Evolutionary conservation across 495 filamentous ascomycete genomes (phyloP).

Genomic region (Penicillium silybi): DNA sequence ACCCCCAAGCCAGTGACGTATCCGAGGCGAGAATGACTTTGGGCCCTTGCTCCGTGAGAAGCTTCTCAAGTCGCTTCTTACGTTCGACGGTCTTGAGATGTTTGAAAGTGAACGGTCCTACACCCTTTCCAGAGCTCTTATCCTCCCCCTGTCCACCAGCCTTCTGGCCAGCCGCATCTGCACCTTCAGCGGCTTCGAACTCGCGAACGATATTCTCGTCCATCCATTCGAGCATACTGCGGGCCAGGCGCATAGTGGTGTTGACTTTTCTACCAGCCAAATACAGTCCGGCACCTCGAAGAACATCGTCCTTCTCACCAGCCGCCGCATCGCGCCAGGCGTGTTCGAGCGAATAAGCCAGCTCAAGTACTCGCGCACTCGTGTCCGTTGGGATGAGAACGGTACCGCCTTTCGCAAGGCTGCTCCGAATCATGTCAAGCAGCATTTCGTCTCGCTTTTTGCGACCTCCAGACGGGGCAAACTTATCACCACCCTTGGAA

Average conservation of each 20-base stretch:
- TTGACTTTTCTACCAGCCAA: constrained; percentile 75
- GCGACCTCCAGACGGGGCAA: constrained; percentile 63
- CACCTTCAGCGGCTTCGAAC: constrained; percentile 72
- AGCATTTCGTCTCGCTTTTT: constrained; percentile 82
- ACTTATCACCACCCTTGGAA: constrained; percentile 71
- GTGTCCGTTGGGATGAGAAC: constrained; percentile 95
- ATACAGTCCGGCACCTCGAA: constrained; percentile 70
- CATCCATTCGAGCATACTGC: constrained; percentile 99
- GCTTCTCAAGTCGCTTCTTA: constrained; percentile 65
- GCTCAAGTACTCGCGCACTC: constrained; percentile 86
- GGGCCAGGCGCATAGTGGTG: constrained; percentile 79
- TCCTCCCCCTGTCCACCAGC: constrained; percentile 31
- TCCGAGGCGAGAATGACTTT: constrained; percentile 92
- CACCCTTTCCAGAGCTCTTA: constrained; percentile 41
- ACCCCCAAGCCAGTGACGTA: constrained; percentile 88
- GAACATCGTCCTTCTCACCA: constrained; percentile 45
- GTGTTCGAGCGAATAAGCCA: constrained; percentile 88
- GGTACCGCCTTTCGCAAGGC: constrained; percentile 78
- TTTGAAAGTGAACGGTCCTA: constrained; percentile 85
- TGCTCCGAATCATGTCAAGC: constrained; percentile 71
- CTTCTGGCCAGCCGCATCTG: constrained; percentile 39
- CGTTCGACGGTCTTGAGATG: constrained; percentile 77
- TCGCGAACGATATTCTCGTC: constrained; percentile 87
- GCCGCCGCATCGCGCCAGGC: constrained; percentile 72
- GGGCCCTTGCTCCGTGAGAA: constrained; percentile 46